These are phyloP conservation scores for Fusarium cyanostomum DNA, from an alignment of 2,329 filamentous ascomycete species.

Conservation along the genomic window DNA sequence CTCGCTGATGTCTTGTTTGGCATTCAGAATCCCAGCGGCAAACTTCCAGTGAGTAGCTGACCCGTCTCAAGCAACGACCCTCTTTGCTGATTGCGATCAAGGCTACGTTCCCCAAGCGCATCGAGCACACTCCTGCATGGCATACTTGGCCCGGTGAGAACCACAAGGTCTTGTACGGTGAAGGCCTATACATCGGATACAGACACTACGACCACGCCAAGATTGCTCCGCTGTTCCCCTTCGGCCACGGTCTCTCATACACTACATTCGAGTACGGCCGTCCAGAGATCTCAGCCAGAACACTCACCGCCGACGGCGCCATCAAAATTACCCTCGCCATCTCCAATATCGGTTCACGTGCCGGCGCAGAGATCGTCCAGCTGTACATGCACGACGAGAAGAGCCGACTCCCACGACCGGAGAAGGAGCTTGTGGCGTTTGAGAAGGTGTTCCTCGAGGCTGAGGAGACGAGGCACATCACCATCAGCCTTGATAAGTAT, in stretches of 20 bases:
- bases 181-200: constrained; percentile 79
- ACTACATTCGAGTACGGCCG: constrained; percentile 73
- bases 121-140: constrained; percentile 75
- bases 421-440: constrained; percentile 77
- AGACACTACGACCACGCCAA: constrained; percentile 72
- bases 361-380: constrained; percentile 73
- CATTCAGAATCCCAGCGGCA: constrained; percentile 72
- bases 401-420: constrained; percentile 69
- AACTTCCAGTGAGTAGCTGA: constrained; percentile 64
- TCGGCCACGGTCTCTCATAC: constrained; percentile 79
- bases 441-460: constrained; percentile 68
- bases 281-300: constrained; percentile 58
- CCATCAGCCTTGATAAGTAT: constrained; percentile 58
- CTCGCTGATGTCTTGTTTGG: constrained; percentile 75
- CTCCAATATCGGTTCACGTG: constrained; percentile 63
- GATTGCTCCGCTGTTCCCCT: constrained; percentile 72
- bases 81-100: constrained; percentile 33
- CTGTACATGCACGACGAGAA: constrained; percentile 72
- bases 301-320: constrained; percentile 51
- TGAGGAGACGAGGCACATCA: constrained; percentile 63
- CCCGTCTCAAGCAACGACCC: background rate
- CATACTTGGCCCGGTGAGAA: constrained; percentile 80
- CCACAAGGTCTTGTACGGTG: constrained; percentile 73
- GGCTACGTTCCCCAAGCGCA: constrained; percentile 71
- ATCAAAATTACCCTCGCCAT: constrained; percentile 59